Evolutionary conservation across 805 yeast species (phyloP).

Genomic region (Candida succiphila): DNA sequence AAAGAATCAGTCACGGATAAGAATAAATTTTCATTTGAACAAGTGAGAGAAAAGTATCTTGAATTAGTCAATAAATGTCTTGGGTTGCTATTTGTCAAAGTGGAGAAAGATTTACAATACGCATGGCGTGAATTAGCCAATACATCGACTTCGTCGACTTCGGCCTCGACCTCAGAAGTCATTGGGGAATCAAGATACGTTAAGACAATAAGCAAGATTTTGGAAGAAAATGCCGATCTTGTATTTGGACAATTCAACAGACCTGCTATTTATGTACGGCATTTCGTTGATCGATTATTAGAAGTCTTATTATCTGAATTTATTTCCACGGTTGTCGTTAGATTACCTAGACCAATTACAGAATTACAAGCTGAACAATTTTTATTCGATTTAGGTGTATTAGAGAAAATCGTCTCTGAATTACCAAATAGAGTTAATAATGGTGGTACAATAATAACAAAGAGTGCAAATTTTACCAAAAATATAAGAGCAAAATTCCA

Average conservation of each 20-base stretch:
- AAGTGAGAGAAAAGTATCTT: slow-evolving; percentile 44
- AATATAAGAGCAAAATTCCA: slow-evolving; percentile 14
- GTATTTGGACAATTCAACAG: slow-evolving; percentile 53
- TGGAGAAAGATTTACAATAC: slow-evolving; percentile 50
- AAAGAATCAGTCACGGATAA: slow-evolving; percentile 27
- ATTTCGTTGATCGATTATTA: slow-evolving; percentile 65
- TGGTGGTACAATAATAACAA: slow-evolving; percentile 17
- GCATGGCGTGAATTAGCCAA: slow-evolving; percentile 80
- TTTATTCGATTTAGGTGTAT: slow-evolving; percentile 55
- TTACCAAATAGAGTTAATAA: slow-evolving; percentile 37
- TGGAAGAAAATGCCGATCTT: slow-evolving; percentile 34
- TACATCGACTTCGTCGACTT: too few species aligned
- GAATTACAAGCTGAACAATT: slow-evolving; percentile 74
- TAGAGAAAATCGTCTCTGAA: slow-evolving; percentile 43
- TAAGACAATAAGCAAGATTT: slow-evolving; percentile 39
- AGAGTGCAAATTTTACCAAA: slow-evolving; percentile 14
- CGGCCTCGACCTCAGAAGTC: slow-evolving; percentile 56
- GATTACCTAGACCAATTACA: slow-evolving; percentile 54
- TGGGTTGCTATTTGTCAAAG: slow-evolving; percentile 42
- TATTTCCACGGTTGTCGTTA: slow-evolving; percentile 42
- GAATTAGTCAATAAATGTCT: slow-evolving; percentile 50
- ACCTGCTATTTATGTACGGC: slow-evolving; percentile 61
- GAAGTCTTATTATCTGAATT: slow-evolving; percentile 53
- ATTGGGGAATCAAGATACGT: slow-evolving; percentile 68
- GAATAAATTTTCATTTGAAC: slow-evolving; percentile 40